A percentile compares a stretch with the other conserved stretches of the same genome.
Evolutionary conservation across 2,329 filamentous ascomycete genomes (phyloP).

Genomic region (Xylaria multiplex): DNA sequence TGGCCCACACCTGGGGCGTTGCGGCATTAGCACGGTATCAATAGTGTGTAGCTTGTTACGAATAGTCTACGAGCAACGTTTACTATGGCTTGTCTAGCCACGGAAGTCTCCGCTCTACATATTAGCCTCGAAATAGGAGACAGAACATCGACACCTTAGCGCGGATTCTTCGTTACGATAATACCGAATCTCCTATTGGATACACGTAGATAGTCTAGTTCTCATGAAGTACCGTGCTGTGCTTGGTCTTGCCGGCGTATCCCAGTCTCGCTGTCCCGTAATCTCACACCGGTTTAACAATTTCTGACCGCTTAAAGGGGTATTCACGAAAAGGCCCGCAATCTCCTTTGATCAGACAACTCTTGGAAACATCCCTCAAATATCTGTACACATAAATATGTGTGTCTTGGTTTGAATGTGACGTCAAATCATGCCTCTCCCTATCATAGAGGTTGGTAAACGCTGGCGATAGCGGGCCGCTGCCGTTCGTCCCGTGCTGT

Average conservation of each 20-base stretch:
- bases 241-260: background rate
- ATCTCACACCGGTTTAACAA: background rate
- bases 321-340: background rate
- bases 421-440: background rate
- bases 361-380: background rate
- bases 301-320: background rate
- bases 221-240: background rate
- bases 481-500: background rate
- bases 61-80: too few species aligned
- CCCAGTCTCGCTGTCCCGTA: background rate
- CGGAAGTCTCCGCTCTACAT: background rate
- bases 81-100: background rate
- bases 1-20: constrained; percentile 2
- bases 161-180: background rate
- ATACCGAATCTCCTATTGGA: background rate
- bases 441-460: background rate
- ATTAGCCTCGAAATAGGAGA: background rate
- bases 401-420: background rate
- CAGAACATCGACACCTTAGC: background rate
- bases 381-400: background rate
- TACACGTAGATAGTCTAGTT: background rate
- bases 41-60: background rate
- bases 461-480: background rate
- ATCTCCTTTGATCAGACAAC: background rate
- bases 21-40: background rate